Percentiles rank a stretch among this genome's conserved stretches.
Evolutionary conservation across 441 rosid genomes (phyloP).

Genomic region (Pelargonium myrrhifolium): DNA sequence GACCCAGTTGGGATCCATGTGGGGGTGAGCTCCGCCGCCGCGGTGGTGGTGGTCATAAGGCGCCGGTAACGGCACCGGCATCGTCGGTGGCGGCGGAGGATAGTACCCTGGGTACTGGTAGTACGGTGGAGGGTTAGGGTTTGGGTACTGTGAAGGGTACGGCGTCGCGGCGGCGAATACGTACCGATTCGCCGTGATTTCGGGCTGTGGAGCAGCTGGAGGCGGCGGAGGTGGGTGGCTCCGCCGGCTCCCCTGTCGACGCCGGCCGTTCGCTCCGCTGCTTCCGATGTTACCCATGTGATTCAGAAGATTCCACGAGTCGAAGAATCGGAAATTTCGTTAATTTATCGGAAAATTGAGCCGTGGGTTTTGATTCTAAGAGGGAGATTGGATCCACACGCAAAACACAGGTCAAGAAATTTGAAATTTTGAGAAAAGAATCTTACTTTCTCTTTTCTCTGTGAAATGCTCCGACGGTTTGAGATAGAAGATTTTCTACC

Average conservation of each 20-base stretch:
- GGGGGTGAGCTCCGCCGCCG: constrained; percentile 18
- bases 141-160: constrained; percentile 50
- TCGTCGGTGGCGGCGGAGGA: constrained; percentile 44
- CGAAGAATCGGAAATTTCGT: not conserved
- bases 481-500: not conserved
- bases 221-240: constrained; percentile 41
- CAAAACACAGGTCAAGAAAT: not conserved
- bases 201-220: constrained; percentile 49
- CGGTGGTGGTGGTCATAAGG: constrained; percentile 64
- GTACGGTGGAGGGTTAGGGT: constrained; percentile 41
- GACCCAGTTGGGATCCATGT: constrained; percentile 46
- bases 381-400: too few species aligned
- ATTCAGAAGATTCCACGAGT: too few species aligned
- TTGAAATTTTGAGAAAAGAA: not conserved
- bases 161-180: constrained; percentile 88
- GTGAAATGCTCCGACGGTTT: not conserved
- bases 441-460: not conserved
- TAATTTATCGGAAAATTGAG: constrained; percentile 1
- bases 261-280: constrained; percentile 42
- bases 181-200: constrained; percentile 54
- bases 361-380: not conserved
- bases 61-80: constrained; percentile 61
- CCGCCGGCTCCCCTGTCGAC: constrained; percentile 36
- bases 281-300: constrained; percentile 64
- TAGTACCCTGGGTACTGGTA: constrained; percentile 68